These are phyloP conservation scores for Coemansia erecta DNA, from an alignment of 192 early-diverging fungal species.

Conservation along the genomic window DNA sequence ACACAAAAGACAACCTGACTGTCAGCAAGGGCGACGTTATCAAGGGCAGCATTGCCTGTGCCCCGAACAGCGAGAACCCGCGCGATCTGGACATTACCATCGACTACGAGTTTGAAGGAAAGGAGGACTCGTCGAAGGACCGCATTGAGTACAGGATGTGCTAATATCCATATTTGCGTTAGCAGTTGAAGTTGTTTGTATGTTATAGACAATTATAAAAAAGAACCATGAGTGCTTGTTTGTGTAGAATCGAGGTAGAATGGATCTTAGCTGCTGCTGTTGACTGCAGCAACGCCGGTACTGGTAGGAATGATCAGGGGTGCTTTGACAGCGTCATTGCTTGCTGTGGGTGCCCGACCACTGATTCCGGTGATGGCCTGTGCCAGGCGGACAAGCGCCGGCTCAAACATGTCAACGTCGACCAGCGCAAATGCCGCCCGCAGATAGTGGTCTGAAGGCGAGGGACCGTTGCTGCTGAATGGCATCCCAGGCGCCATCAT, in stretches of 20 bases:
- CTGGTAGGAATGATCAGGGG: neutral
- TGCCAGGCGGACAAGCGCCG: constrained; percentile 40
- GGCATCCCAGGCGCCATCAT: constrained; percentile 52
- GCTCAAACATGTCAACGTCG: constrained; percentile 49
- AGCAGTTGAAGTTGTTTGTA: neutral
- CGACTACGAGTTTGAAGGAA: constrained; percentile 64
- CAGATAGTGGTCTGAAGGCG: constrained; percentile 24
- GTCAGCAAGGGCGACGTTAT: constrained; percentile 74
- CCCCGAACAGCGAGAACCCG: constrained; percentile 81
- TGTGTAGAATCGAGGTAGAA: neutral
- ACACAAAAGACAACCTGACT: constrained; percentile 71
- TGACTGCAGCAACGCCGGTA: neutral
- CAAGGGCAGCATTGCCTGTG: constrained; percentile 63
- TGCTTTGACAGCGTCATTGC: neutral
- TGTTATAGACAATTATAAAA: neutral
- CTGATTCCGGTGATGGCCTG: constrained; percentile 31
- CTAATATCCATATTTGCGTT: constrained; percentile 7
- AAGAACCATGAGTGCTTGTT: neutral
- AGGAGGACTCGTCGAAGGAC: constrained; percentile 51
- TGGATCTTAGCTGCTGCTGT: constrained; percentile 1
- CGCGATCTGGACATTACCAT: constrained; percentile 93
- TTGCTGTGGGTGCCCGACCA: neutral
- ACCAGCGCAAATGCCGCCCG: constrained; percentile 48
- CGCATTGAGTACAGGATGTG: constrained; percentile 72
- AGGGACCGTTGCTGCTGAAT: constrained; percentile 22